Evolutionary conservation across 305 asterid genomes (phyloP).

Genomic region (Caryopteris hybrid): DNA sequence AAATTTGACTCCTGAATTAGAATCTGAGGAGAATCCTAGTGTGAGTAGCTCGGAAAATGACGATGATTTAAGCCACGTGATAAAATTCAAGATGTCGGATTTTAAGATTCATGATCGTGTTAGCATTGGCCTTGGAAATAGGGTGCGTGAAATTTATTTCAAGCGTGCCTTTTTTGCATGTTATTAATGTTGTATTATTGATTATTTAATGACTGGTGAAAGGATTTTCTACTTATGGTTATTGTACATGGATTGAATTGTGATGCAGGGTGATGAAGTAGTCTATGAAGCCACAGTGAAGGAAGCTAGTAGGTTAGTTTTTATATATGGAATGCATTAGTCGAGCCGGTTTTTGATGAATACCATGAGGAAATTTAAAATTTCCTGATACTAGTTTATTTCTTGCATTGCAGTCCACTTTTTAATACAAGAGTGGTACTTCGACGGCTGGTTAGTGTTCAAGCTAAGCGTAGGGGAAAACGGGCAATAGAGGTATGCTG

Average conservation of each 20-base stretch:
- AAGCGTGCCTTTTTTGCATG: not conserved
- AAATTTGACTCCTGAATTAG: slow-evolving; percentile 34
- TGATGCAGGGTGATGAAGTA: slow-evolving; percentile 71
- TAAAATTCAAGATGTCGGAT: slow-evolving; percentile 81
- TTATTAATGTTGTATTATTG: not conserved
- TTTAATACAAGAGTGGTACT: slow-evolving; percentile 77
- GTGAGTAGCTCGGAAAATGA: slow-evolving; percentile 37
- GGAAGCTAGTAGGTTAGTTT: slow-evolving; percentile 63
- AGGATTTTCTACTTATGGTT: slow-evolving; percentile 6
- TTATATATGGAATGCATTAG: slow-evolving; percentile 4
- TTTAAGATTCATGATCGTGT: slow-evolving; percentile 68
- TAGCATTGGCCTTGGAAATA: slow-evolving; percentile 77
- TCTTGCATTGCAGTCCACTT: slow-evolving; percentile 66
- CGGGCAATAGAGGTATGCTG: slow-evolving; percentile 78
- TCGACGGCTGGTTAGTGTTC: slow-evolving; percentile 51
- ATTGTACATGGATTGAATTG: slow-evolving; percentile 13
- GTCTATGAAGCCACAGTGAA: slow-evolving; percentile 82
- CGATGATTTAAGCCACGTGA: slow-evolving; percentile 77
- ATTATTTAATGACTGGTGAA: not conserved
- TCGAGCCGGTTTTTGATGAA: not conserved
- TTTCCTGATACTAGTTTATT: slow-evolving; percentile 18
- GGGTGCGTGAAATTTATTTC: slow-evolving; percentile 35
- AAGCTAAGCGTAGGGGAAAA: slow-evolving; percentile 88
- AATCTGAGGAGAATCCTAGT: slow-evolving; percentile 36
- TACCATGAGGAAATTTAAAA: not conserved